A percentile compares a stretch with the other conserved stretches of the same genome.
Conservation (phyloP, 148 eudicot genomes). For the Cornus kousa region DNA sequence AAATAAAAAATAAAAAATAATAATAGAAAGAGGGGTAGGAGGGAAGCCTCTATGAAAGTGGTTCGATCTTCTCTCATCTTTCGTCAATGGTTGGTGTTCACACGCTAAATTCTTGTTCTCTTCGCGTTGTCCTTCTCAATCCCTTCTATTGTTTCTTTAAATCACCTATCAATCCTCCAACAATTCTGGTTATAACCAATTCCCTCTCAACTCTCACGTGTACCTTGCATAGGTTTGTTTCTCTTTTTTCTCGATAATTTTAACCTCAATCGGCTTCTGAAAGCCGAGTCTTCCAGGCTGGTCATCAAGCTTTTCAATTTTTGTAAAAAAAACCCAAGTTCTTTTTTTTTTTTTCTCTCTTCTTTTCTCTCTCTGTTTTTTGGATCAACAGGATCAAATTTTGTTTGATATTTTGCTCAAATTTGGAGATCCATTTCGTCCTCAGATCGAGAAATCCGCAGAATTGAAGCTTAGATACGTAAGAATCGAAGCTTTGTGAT, state of each 20-base stretch:
- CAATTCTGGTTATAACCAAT: background rate
- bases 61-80: slow-evolving; percentile 2
- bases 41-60: slow-evolving; percentile 15
- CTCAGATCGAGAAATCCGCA: background rate
- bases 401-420: background rate
- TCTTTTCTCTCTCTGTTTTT: background rate
- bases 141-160: background rate
- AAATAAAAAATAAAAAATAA: too few species aligned
- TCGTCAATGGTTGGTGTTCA: slow-evolving; percentile 7
- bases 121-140: slow-evolving; percentile 9
- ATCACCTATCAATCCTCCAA: background rate
- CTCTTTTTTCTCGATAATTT: background rate
- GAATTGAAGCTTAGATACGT: slow-evolving; percentile 6
- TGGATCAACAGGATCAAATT: background rate
- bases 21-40: background rate
- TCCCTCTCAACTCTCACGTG: background rate
- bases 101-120: slow-evolving; percentile 19
- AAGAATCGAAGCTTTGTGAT: background rate
- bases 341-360: too few species aligned
- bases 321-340: slow-evolving; percentile 8
- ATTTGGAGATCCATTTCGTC: background rate
- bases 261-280: background rate
- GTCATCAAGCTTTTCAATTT: background rate
- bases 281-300: background rate
- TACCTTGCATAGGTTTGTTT: background rate